These are phyloP conservation scores for Lipomyces yarrowii DNA, from an alignment of 1,139 yeast species.

Conservation along the genomic window DNA sequence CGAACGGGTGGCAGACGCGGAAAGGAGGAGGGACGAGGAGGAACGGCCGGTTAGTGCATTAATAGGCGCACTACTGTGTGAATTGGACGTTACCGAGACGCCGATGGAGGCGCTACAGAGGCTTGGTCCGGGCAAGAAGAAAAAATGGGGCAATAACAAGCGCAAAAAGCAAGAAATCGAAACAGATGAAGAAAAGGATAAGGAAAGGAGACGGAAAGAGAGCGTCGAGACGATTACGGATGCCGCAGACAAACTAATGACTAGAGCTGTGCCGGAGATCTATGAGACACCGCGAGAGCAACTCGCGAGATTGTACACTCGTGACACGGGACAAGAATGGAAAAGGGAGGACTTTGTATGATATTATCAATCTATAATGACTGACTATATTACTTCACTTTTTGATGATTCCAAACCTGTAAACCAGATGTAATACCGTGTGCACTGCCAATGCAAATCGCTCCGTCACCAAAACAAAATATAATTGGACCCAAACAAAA, in stretches of 20 bases:
- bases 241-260: conserved; percentile 51
- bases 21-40: conserved; percentile 15
- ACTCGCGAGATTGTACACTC: conserved; percentile 54
- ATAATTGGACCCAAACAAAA: not conserved
- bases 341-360: not conserved
- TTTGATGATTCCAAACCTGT: not conserved
- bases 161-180: conserved; percentile 17
- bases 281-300: conserved; percentile 65
- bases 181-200: conserved; percentile 20
- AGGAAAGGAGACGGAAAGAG: conserved; percentile 39
- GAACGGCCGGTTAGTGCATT: conserved; percentile 17
- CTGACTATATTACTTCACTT: not conserved
- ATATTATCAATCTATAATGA: not conserved
- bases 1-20: conserved; percentile 31
- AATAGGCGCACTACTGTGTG: conserved; percentile 43
- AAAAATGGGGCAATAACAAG: conserved; percentile 20
- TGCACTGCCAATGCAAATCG: not conserved
- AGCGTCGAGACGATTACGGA: conserved; percentile 53
- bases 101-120: conserved; percentile 63
- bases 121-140: conserved; percentile 39
- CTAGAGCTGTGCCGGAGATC: conserved; percentile 46
- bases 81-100: conserved; percentile 63
- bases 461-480: not conserved
- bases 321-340: conserved; percentile 51
- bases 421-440: not conserved